These are phyloP conservation scores for Sporobolomyces phaffii DNA, from an alignment of 768 basidiomycete species.

Conservation along the genomic window DNA sequence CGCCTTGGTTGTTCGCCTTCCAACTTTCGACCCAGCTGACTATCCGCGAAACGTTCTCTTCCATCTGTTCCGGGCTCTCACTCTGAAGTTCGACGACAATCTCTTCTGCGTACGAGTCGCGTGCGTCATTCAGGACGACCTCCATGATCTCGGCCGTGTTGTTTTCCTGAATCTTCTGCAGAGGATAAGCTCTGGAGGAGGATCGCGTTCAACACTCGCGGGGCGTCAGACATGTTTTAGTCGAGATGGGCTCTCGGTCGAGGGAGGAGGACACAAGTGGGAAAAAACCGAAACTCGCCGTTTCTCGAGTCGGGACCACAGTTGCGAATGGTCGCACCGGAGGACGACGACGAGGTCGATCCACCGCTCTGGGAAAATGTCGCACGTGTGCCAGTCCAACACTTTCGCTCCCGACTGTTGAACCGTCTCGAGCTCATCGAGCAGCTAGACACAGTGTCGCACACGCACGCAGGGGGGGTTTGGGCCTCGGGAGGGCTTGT, in stretches of 20 bases:
- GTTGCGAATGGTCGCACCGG: constrained; percentile 72
- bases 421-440: constrained; percentile 78
- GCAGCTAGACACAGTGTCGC: too few species aligned
- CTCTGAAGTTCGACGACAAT: constrained; percentile 80
- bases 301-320: constrained; percentile 88
- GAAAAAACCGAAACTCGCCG: constrained; percentile 54
- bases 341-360: constrained; percentile 89
- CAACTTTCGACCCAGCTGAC: constrained; percentile 81
- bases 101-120: constrained; percentile 73
- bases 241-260: too few species aligned
- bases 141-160: constrained; percentile 98
- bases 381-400: constrained; percentile 92
- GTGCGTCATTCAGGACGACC: constrained; percentile 79
- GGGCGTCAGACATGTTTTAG: neutral
- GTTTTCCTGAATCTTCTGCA: constrained; percentile 96
- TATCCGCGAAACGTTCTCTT: constrained; percentile 78
- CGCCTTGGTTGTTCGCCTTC: constrained; percentile 48
- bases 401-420: constrained; percentile 63
- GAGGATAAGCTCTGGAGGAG: constrained; percentile 54
- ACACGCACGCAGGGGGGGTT: too few species aligned
- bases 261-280: neutral
- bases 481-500: too few species aligned
- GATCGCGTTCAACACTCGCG: neutral
- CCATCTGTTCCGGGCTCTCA: constrained; percentile 69
- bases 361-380: constrained; percentile 93